phyloP scores from a whole-genome alignment of 2,329 filamentous ascomycete species.

The Chaetomiaceae sp. region DNA sequence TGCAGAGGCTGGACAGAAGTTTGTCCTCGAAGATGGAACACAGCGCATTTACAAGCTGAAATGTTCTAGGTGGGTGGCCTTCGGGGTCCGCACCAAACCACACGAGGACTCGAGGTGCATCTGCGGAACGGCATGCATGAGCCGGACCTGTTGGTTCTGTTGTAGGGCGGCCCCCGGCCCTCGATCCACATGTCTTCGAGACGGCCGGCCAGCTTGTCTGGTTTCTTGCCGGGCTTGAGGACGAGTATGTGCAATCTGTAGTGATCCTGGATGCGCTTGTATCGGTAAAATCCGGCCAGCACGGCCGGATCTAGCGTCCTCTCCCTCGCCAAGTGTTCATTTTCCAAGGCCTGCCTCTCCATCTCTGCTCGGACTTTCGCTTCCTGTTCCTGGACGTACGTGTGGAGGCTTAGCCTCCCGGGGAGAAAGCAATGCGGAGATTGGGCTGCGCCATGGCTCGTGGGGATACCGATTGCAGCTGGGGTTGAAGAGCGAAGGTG shows the following conservation, averaged over 20 bases:
- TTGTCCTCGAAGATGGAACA: conserved; percentile 4
- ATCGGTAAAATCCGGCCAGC: conserved; percentile 13
- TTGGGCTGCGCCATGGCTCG: not conserved
- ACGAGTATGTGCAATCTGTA: conserved; percentile 5
- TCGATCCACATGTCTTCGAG: conserved; percentile 1
- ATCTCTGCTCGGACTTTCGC: conserved; percentile 1
- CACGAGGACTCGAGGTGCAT: conserved; percentile 8
- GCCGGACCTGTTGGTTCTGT: conserved; percentile 12
- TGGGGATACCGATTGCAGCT: not conserved
- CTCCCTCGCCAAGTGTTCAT: conserved; percentile 3
- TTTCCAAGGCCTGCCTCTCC: conserved; percentile 1
- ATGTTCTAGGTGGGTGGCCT: not conserved
- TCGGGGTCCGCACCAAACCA: conserved; percentile 15
- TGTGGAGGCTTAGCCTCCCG: conserved; percentile 5
- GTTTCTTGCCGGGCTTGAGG: conserved; percentile 7
- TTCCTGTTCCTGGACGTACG: conserved; percentile 6
- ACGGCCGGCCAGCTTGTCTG: conserved; percentile 6
- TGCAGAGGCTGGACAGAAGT: conserved; percentile 6
- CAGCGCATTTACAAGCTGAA: conserved; percentile 4
- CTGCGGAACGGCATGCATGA: conserved; percentile 16
- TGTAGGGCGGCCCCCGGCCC: not conserved
- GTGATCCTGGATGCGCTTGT: conserved; percentile 4
- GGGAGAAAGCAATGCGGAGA: conserved; percentile 2
- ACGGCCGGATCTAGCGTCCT: conserved; percentile 6
- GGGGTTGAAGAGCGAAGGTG: not conserved